Conservation (phyloP, 306 rosid species). For the Malus fusca region DNA sequence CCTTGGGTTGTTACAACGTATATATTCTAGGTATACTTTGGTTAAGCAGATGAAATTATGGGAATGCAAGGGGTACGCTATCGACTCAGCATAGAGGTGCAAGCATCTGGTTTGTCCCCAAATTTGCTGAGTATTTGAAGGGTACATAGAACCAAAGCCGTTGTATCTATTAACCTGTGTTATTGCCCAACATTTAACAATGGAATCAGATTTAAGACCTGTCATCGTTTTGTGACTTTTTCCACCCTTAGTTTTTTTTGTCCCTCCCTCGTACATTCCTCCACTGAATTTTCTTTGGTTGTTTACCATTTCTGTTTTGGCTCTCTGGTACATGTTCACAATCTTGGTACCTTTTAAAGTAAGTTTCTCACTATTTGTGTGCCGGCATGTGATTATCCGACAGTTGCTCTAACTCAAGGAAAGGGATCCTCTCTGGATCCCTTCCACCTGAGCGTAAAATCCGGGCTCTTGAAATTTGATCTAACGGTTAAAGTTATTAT, state of each 20-base stretch:
- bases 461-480: no score
- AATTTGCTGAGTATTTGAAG: background rate
- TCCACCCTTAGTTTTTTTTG: background rate
- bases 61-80: background rate
- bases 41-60: background rate
- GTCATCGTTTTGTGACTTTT: background rate
- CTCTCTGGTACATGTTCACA: no score
- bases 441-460: no score
- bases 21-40: background rate
- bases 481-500: no score
- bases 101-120: background rate
- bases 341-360: background rate
- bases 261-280: background rate
- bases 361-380: background rate
- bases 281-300: background rate
- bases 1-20: background rate
- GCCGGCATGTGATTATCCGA: background rate
- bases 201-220: background rate
- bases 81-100: background rate
- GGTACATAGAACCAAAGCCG: background rate
- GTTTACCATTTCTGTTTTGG: background rate
- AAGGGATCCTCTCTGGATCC: no score
- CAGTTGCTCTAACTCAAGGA: background rate
- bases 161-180: background rate
- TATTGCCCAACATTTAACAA: background rate